Conservation (phyloP, 352 stramenopile genomes). For the Phytophthora citricola region DNA sequence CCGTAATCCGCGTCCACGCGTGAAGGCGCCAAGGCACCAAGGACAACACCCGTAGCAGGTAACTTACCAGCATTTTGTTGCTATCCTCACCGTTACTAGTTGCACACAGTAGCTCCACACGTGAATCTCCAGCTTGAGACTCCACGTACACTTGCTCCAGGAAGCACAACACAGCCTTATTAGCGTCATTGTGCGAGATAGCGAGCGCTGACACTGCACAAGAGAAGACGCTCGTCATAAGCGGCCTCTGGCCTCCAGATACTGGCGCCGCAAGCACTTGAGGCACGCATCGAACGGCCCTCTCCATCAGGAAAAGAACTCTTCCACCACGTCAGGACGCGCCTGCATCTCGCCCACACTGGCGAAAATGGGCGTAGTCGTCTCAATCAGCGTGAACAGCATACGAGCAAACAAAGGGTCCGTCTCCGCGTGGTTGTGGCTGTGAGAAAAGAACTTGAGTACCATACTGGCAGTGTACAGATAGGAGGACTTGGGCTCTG, state of each 20-base stretch:
- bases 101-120: constrained; percentile 35
- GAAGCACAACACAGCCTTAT: constrained; percentile 94
- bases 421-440: constrained; percentile 41
- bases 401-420: constrained; percentile 61
- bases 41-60: constrained; percentile 66
- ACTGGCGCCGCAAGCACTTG: constrained; percentile 61
- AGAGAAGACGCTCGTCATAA: constrained; percentile 86
- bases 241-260: constrained; percentile 29
- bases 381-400: constrained; percentile 68
- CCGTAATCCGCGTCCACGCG: constrained; percentile 85
- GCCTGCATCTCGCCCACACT: constrained; percentile 57
- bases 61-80: constrained; percentile 65
- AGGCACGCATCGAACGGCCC: constrained; percentile 88
- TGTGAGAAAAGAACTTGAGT: constrained; percentile 73
- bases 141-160: constrained; percentile 71
- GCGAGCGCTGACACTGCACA: constrained; percentile 89
- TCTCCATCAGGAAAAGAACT: constrained; percentile 97
- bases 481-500: constrained; percentile 86
- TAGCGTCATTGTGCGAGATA: constrained; percentile 94
- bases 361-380: constrained; percentile 89
- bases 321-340: constrained; percentile 95
- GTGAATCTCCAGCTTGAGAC: constrained; percentile 20
- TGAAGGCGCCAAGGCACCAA: constrained; percentile 61
- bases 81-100: constrained; percentile 20
- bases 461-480: constrained; percentile 86